phyloP scores from a whole-genome alignment of 805 yeast genomes.

The Sugiyamaella marilandica region DNA sequence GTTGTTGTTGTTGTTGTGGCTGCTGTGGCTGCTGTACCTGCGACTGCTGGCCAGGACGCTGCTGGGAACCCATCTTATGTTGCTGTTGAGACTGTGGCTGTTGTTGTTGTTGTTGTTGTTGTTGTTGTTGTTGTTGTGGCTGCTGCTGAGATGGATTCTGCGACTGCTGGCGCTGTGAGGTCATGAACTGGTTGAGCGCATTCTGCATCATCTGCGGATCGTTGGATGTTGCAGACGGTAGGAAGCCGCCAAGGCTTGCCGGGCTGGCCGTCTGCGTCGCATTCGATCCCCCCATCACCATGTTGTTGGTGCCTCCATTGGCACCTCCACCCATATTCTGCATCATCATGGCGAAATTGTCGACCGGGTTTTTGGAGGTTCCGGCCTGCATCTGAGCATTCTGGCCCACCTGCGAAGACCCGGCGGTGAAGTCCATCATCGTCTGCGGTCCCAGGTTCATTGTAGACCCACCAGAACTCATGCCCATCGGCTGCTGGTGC shows the following conservation, averaged over 20 bases:
- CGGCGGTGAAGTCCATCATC: not conserved
- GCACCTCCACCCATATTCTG: conserved; percentile 2
- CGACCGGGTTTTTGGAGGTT: not conserved
- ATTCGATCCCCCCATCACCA: not conserved
- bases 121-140: conserved; percentile 20
- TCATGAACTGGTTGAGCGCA: conserved; percentile 4
- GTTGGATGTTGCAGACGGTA: not conserved
- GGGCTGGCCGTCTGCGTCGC: not conserved
- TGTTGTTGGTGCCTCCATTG: not conserved
- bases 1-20: too few relatives aligned
- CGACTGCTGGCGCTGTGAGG: conserved; percentile 24
- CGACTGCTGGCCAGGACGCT: not conserved
- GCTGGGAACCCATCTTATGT: not conserved
- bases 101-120: conserved; percentile 24
- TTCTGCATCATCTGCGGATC: conserved; percentile 5
- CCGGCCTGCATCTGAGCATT: not conserved
- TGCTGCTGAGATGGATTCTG: conserved; percentile 27
- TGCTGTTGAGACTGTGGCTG: conserved; percentile 11
- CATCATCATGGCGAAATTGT: conserved; percentile 1
- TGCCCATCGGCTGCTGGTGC: conserved; percentile 2
- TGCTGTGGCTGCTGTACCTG: not conserved
- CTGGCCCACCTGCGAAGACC: not conserved
- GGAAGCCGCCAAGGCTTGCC: not conserved
- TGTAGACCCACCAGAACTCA: not conserved
- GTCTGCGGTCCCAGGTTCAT: not conserved